These are phyloP conservation scores for Wallacemonas sp. DNA, from an alignment of 208 protist genomes.

Conservation along the genomic window DNA sequence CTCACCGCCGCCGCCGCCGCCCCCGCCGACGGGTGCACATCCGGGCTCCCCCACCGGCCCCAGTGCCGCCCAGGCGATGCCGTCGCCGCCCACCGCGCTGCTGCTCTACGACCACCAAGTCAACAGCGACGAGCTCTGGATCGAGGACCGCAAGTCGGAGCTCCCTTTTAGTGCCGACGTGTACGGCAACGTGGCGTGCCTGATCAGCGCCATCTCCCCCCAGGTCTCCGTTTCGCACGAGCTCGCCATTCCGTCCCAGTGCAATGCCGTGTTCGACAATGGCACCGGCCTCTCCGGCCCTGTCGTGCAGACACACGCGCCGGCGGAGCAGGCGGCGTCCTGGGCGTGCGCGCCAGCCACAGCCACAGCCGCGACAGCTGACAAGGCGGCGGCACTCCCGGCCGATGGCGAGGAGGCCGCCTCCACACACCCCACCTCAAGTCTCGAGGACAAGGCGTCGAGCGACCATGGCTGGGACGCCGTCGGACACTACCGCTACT, in stretches of 20 bases:
- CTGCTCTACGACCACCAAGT: conserved; percentile 70
- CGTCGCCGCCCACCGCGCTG: neutral
- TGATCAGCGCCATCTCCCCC: conserved; percentile 69
- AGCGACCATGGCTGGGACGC: neutral
- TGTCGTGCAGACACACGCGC: conserved; percentile 11
- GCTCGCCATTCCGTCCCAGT: conserved; percentile 42
- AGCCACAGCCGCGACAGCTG: neutral
- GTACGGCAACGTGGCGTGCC: conserved; percentile 79
- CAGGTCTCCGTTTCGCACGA: conserved; percentile 47
- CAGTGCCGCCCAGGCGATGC: neutral
- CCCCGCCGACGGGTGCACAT: neutral
- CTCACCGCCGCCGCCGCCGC: conserved; percentile 8
- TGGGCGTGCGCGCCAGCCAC: conserved; percentile 8
- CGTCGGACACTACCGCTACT: conserved; percentile 16
- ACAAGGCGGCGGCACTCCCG: too few species aligned
- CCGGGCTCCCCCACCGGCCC: neutral
- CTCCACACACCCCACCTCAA: too few species aligned
- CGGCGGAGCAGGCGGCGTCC: neutral
- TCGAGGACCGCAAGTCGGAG: conserved; percentile 65
- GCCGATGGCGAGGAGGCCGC: too few species aligned
- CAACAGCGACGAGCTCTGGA: conserved; percentile 51
- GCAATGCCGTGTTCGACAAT: conserved; percentile 27
- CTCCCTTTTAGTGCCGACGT: conserved; percentile 42
- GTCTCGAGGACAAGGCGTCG: too few species aligned
- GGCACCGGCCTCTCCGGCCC: conserved; percentile 2